phyloP scores from a whole-genome alignment of 495 filamentous ascomycete species.

The Hypomontagnella submonticulosa region DNA sequence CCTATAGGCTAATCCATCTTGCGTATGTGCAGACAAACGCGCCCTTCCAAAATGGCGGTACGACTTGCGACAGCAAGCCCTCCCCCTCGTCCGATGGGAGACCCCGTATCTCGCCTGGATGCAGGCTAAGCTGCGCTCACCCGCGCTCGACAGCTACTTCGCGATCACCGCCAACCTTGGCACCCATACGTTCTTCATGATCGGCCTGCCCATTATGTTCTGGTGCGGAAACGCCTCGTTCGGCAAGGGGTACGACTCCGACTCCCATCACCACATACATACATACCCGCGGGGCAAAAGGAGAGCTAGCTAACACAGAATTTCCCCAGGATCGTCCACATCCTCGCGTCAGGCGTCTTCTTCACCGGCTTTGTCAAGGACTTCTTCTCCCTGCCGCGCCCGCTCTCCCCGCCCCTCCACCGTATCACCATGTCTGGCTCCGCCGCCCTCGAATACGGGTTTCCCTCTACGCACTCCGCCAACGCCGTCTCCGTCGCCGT shows the following conservation, averaged over 20 bases:
- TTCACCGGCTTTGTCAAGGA: constrained; percentile 95
- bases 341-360: constrained; percentile 90
- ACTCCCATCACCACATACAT: not conserved
- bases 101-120: constrained; percentile 90
- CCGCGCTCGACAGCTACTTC: constrained; percentile 92
- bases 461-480: constrained; percentile 95
- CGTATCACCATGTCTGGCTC: constrained; percentile 97
- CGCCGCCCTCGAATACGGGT: constrained; percentile 94
- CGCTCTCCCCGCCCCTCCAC: constrained; percentile 90
- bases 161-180: constrained; percentile 96
- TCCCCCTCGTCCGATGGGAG: constrained; percentile 92
- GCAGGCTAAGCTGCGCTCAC: constrained; percentile 80
- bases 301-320: not conserved
- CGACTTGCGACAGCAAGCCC: constrained; percentile 77
- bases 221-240: constrained; percentile 89
- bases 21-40: constrained; percentile 72
- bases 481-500: constrained; percentile 95
- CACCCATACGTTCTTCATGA: constrained; percentile 99
- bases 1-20: constrained; percentile 21
- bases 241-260: constrained; percentile 77
- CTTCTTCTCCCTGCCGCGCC: constrained; percentile 91
- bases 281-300: not conserved
- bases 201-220: constrained; percentile 89
- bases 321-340: constrained; percentile 77
- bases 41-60: constrained; percentile 92